These are phyloP conservation scores for Inonotus hispidus DNA, from an alignment of 1,284 basidiomycete genomes.

Conservation along the genomic window DNA sequence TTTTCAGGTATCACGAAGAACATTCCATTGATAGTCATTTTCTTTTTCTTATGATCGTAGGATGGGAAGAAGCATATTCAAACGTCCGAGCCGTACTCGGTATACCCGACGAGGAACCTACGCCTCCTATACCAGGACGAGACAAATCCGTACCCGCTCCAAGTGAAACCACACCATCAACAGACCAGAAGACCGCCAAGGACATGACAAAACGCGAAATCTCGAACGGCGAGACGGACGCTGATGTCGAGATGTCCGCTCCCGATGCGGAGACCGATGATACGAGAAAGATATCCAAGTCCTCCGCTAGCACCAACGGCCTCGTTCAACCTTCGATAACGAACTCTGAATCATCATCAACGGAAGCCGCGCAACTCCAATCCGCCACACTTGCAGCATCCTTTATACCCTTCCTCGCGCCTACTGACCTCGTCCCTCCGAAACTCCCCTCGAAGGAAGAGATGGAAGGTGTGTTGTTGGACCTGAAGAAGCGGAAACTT, in stretches of 20 bases:
- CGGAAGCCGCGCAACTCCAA: slow-evolving; percentile 33
- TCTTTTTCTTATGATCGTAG: slow-evolving; percentile 37
- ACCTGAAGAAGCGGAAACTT: slow-evolving; percentile 75
- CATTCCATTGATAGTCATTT: neutral
- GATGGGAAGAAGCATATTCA: slow-evolving; percentile 66
- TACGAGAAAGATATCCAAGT: slow-evolving; percentile 30
- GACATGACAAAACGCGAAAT: slow-evolving; percentile 47
- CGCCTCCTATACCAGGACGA: slow-evolving; percentile 48
- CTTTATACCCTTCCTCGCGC: slow-evolving; percentile 71
- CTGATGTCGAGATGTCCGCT: slow-evolving; percentile 26
- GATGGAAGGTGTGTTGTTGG: slow-evolving; percentile 75
- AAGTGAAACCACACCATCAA: slow-evolving; percentile 19
- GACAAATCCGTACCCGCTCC: slow-evolving; percentile 23
- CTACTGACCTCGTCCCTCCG: slow-evolving; percentile 70
- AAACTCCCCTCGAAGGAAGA: slow-evolving; percentile 71
- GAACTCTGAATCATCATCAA: no score
- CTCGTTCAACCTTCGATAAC: slow-evolving; percentile 4
- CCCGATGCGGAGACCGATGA: slow-evolving; percentile 25
- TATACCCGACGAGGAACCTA: slow-evolving; percentile 45
- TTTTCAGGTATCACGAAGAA: neutral
- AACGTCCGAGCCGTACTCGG: slow-evolving; percentile 53
- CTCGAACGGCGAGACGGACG: slow-evolving; percentile 39
- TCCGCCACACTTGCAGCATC: slow-evolving; percentile 58
- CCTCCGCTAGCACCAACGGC: slow-evolving; percentile 25
- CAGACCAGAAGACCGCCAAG: slow-evolving; percentile 22